phyloP scores from a whole-genome alignment of 306 rosid genomes.

The Quercus suber region DNA sequence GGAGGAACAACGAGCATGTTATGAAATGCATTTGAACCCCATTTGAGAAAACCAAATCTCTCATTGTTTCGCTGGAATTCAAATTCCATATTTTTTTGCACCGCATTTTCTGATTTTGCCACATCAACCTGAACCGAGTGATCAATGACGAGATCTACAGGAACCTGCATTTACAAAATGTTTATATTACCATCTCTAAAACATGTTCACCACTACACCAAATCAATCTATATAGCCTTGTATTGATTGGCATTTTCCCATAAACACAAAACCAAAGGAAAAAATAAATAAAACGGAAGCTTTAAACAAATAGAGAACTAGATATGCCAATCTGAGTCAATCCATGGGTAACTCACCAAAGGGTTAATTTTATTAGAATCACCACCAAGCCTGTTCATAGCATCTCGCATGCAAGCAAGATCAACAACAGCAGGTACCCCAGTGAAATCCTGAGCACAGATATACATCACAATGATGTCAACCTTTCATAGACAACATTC shows the following conservation, averaged over 20 bases:
- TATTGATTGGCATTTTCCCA: not conserved
- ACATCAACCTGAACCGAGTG: constrained; percentile 98
- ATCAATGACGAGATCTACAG: constrained; percentile 96
- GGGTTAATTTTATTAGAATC: constrained; percentile 94
- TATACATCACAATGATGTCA: constrained; percentile 12
- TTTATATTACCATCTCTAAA: constrained; percentile 4
- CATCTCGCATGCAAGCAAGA: constrained; percentile 98
- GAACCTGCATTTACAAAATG: constrained; percentile 57
- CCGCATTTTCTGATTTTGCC: constrained; percentile 91
- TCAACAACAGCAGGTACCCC: constrained; percentile 99
- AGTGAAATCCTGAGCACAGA: constrained; percentile 76
- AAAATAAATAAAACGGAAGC: not conserved
- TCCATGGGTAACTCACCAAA: constrained; percentile 51
- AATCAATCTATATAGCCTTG: not conserved
- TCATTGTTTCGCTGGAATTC: constrained; percentile 84
- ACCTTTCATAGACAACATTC: not conserved
- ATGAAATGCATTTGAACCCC: constrained; percentile 89
- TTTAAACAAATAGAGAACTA: not conserved
- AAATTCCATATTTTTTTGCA: constrained; percentile 86
- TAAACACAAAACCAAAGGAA: not conserved
- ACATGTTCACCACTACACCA: not conserved
- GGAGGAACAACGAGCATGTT: constrained; percentile 98
- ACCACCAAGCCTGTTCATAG: constrained; percentile 89
- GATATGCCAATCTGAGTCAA: constrained; percentile 4
- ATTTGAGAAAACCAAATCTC: constrained; percentile 90